Evolutionary conservation across 2,329 filamentous ascomycete species (phyloP).

Genomic region (Simplicillium aogashimaense): DNA sequence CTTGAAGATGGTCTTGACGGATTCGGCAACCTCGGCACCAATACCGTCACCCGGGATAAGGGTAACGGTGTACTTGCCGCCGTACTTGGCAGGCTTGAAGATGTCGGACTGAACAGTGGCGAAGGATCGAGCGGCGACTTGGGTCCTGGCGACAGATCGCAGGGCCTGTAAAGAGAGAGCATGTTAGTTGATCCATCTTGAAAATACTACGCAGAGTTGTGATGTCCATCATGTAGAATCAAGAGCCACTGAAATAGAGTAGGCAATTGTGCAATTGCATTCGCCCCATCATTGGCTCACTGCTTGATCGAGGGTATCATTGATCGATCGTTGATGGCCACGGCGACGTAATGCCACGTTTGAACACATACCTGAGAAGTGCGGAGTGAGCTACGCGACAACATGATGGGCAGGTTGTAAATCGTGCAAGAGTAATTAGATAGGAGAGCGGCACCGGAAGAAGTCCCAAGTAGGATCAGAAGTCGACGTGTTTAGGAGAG

Average conservation of each 20-base stretch:
- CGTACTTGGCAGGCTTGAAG: slow-evolving; percentile 98
- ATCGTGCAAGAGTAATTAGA: slow-evolving; percentile 4
- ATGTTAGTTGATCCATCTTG: no score
- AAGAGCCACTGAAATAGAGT: no score
- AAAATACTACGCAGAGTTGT: no score
- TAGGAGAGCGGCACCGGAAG: not conserved
- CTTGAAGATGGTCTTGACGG: slow-evolving; percentile 99
- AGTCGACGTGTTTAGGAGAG: slow-evolving; percentile 3
- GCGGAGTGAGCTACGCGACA: slow-evolving; percentile 47
- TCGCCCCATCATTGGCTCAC: no score
- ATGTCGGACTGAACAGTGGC: slow-evolving; percentile 88
- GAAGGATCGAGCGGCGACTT: slow-evolving; percentile 44
- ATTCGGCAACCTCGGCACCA: slow-evolving; percentile 94
- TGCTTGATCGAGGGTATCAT: no score
- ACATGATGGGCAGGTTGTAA: slow-evolving; percentile 32
- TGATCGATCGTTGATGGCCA: no score
- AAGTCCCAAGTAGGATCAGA: slow-evolving; percentile 4
- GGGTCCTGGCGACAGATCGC: slow-evolving; percentile 37
- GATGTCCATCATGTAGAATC: no score
- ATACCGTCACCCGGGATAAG: slow-evolving; percentile 98
- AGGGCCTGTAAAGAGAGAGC: slow-evolving; percentile 33
- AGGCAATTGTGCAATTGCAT: no score
- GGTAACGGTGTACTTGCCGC: slow-evolving; percentile 98
- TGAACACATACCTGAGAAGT: slow-evolving; percentile 44
- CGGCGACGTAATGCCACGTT: not conserved